Percentiles rank a stretch among this genome's conserved stretches.
phyloP scores from a whole-genome alignment of 176 grass and related monocot genomes.

The Themeda triandra region DNA sequence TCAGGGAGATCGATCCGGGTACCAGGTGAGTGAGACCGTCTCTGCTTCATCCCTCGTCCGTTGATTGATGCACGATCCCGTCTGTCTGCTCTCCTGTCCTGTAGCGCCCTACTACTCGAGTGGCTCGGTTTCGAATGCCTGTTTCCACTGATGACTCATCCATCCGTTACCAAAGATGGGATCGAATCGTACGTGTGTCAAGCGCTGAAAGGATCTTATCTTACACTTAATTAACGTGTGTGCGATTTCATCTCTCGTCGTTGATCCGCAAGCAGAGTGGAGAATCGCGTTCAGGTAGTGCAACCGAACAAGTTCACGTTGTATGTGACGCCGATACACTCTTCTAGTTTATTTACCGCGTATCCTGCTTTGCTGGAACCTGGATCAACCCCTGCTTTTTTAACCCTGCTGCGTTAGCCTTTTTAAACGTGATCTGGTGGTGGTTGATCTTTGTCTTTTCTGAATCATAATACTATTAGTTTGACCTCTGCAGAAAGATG shows the following conservation, averaged over 20 bases:
- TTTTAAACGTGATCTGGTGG: slow-evolving; percentile 5
- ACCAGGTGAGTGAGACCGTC: slow-evolving; percentile 71
- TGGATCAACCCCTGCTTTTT: slow-evolving; percentile 16
- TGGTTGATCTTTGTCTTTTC: slow-evolving; percentile 21
- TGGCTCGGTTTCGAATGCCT: neutral
- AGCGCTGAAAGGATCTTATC: neutral
- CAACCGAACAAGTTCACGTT: neutral
- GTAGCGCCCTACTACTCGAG: neutral
- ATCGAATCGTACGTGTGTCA: neutral
- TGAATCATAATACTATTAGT: neutral
- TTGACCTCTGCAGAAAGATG: neutral
- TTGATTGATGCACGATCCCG: neutral
- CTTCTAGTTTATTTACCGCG: neutral
- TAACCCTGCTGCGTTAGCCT: neutral
- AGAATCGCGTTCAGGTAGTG: neutral
- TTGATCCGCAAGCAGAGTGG: neutral
- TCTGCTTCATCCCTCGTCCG: neutral
- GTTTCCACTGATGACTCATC: neutral
- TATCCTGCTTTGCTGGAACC: slow-evolving; percentile 7
- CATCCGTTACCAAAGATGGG: neutral
- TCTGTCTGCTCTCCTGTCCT: neutral
- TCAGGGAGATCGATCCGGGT: slow-evolving; percentile 89
- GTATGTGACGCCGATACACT: neutral
- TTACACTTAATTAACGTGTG: neutral
- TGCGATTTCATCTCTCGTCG: neutral